Percentiles rank a stretch among this genome's conserved stretches.
Evolutionary conservation across 352 stramenopile species (phyloP).

Genomic region (Thalassiosira livingstoniorum): DNA sequence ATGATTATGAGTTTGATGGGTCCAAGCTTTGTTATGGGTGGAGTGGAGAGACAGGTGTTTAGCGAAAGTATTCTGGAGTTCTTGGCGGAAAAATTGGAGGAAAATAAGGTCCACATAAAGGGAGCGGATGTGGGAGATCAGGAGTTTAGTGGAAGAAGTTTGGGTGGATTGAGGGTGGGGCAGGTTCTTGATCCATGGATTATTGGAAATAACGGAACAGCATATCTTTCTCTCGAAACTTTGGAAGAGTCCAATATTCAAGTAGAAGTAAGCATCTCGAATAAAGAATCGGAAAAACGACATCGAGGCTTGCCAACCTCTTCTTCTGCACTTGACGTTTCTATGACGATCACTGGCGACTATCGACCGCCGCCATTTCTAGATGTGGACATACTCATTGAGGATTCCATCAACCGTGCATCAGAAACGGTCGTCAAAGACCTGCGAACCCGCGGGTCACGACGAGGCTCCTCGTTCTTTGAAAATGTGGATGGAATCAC

Average conservation of each 20-base stretch:
- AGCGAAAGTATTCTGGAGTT: not conserved
- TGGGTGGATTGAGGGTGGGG: not conserved
- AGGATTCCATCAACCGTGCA: constrained; percentile 19
- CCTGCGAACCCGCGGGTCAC: not conserved
- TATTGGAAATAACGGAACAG: not conserved
- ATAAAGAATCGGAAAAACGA: not conserved
- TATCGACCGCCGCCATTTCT: constrained; percentile 15
- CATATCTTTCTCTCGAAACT: too few species aligned
- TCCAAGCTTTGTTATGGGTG: not conserved
- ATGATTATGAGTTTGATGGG: constrained; percentile 28
- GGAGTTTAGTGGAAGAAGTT: not conserved
- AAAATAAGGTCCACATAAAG: constrained; percentile 10
- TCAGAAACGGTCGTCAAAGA: not conserved
- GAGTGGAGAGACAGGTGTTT: not conserved
- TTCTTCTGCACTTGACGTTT: constrained; percentile 18
- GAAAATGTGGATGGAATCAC: constrained; percentile 3
- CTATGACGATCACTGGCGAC: constrained; percentile 20
- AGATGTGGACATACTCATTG: constrained; percentile 10
- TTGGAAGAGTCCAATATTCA: not conserved
- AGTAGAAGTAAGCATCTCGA: not conserved
- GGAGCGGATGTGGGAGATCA: constrained; percentile 10
- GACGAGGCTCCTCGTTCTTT: not conserved
- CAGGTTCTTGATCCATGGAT: not conserved
- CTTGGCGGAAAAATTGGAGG: constrained; percentile 15
- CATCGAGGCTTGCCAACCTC: constrained; percentile 2